Percentiles rank a stretch among this genome's conserved stretches.
Conservation (phyloP, 73 alveolate species). For the Paramecium octaurelia region DNA sequence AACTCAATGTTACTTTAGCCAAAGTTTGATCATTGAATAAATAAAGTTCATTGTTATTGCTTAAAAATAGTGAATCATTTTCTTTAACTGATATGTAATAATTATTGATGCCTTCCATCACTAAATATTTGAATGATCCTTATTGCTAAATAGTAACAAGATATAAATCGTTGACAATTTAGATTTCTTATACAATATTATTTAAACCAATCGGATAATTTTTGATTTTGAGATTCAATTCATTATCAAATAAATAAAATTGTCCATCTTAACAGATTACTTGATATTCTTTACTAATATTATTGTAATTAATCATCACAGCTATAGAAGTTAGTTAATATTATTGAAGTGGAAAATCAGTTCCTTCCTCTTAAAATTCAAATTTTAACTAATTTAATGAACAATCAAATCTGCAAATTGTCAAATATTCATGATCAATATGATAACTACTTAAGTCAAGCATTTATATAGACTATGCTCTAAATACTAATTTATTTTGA, state of each 20-base stretch:
- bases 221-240: neutral
- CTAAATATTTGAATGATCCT: neutral
- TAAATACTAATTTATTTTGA: neutral
- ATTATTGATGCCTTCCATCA: neutral
- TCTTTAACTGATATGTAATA: neutral
- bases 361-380: neutral
- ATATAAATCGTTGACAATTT: neutral
- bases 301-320: neutral
- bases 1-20: neutral
- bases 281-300: neutral
- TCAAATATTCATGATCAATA: neutral
- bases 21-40: neutral
- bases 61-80: neutral
- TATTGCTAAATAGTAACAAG: neutral
- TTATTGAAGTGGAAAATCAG: neutral
- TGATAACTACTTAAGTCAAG: neutral
- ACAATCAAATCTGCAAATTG: neutral
- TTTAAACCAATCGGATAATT: neutral
- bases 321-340: neutral
- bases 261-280: neutral
- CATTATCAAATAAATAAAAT: neutral
- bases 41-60: neutral
- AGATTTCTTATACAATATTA: neutral
- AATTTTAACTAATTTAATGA: neutral
- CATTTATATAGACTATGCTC: neutral